A percentile compares a stretch with the other conserved stretches of the same genome.
phyloP scores from a whole-genome alignment of 2,329 filamentous ascomycete genomes.

The Stemphylium lycopersici region DNA sequence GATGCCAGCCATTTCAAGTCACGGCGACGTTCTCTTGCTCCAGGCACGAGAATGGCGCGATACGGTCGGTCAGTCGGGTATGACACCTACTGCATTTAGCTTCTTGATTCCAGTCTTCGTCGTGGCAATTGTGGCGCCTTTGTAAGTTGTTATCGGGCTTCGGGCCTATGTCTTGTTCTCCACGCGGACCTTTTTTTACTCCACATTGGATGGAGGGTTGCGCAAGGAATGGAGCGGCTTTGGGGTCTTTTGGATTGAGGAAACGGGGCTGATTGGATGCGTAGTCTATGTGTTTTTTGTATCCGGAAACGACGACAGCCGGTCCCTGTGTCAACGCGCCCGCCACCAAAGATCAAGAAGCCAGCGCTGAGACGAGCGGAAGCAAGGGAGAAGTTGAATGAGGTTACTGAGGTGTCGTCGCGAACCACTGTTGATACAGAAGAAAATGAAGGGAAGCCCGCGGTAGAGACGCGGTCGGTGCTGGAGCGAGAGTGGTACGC shows the following conservation, averaged over 20 bases:
- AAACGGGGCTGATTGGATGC: neutral
- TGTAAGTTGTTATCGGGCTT: conserved; percentile 27
- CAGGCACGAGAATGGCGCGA: conserved; percentile 21
- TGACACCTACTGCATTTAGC: conserved; percentile 37
- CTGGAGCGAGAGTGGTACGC: conserved; percentile 38
- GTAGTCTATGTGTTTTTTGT: conserved; percentile 31
- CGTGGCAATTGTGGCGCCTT: conserved; percentile 35
- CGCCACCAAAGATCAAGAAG: conserved; percentile 16
- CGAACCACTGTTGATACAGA: neutral
- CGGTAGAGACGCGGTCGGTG: conserved; percentile 22
- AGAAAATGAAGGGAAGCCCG: conserved; percentile 1
- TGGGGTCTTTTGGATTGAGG: no score
- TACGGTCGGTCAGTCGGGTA: conserved; percentile 25
- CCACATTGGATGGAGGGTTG: neutral
- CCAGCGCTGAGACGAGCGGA: conserved; percentile 27
- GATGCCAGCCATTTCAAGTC: conserved; percentile 21
- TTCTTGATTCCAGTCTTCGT: conserved; percentile 40
- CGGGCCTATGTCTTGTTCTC: neutral
- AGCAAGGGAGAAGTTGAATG: conserved; percentile 28
- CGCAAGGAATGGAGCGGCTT: neutral
- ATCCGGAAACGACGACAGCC: conserved; percentile 22
- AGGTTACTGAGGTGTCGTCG: conserved; percentile 26
- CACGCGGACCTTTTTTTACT: neutral
- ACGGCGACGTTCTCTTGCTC: conserved; percentile 4
- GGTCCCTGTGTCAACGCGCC: conserved; percentile 3